Evolutionary conservation across 2,329 filamentous ascomycete genomes (phyloP).

Genomic region (Neonectria neomacrospora): DNA sequence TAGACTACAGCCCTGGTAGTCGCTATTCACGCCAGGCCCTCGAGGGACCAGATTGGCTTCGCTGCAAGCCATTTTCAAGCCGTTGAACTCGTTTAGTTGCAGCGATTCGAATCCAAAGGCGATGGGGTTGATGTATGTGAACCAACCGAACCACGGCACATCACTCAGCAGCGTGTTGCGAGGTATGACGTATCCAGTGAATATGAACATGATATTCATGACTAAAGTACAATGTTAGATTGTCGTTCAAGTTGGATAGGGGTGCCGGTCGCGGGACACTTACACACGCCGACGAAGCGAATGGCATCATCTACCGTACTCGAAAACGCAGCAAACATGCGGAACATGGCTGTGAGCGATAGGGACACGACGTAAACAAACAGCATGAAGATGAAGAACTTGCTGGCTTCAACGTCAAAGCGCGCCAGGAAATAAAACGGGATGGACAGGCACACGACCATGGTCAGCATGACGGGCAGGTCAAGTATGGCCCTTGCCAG

Average conservation of each 20-base stretch:
- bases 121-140: constrained; percentile 71
- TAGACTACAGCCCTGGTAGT: constrained; percentile 64
- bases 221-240: constrained; percentile 40
- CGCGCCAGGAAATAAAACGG: constrained; percentile 26
- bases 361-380: constrained; percentile 22
- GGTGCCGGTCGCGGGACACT: neutral
- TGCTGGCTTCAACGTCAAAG: constrained; percentile 20
- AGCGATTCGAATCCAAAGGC: constrained; percentile 72
- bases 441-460: constrained; percentile 15
- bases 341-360: constrained; percentile 34
- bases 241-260: neutral
- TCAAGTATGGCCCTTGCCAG: constrained; percentile 21
- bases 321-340: constrained; percentile 66
- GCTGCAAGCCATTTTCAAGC: constrained; percentile 61
- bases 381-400: constrained; percentile 25
- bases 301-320: constrained; percentile 71
- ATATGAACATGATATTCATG: constrained; percentile 72
- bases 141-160: constrained; percentile 77
- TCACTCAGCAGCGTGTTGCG: constrained; percentile 61
- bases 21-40: constrained; percentile 51
- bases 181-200: constrained; percentile 70
- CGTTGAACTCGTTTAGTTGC: constrained; percentile 64
- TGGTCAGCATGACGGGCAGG: constrained; percentile 10
- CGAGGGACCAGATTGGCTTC: constrained; percentile 58
- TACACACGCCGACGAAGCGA: constrained; percentile 59